Percentiles rank a stretch among this genome's conserved stretches.
These are phyloP conservation scores for Pythium guiyangense DNA, from an alignment of 352 stramenopile species.

Conservation along the genomic window DNA sequence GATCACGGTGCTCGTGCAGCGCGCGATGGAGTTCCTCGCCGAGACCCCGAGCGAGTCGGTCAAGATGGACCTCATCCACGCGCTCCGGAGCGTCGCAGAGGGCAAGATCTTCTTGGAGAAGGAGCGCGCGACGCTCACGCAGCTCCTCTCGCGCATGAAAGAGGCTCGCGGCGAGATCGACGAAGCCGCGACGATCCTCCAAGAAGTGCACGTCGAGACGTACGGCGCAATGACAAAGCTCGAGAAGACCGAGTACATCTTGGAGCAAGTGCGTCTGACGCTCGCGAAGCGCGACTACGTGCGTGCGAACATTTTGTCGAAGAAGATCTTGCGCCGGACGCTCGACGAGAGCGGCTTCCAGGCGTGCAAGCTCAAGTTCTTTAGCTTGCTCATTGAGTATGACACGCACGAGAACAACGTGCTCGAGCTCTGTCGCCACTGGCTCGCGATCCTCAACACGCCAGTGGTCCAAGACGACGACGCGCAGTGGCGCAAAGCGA, in stretches of 20 bases:
- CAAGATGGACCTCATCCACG: slow-evolving; percentile 92
- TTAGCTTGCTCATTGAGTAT: slow-evolving; percentile 95
- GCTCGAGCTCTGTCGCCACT: slow-evolving; percentile 91
- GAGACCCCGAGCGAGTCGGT: slow-evolving; percentile 79
- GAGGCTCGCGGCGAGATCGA: slow-evolving; percentile 91
- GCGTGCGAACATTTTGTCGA: slow-evolving; percentile 93
- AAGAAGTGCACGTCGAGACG: slow-evolving; percentile 98
- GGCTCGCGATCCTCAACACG: slow-evolving; percentile 82
- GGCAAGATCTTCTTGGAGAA: slow-evolving; percentile 98
- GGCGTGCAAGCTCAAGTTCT: slow-evolving; percentile 96
- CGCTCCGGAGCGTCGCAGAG: slow-evolving; percentile 92
- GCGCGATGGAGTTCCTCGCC: slow-evolving; percentile 76
- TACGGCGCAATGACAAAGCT: slow-evolving; percentile 98
- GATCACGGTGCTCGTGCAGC: slow-evolving; percentile 82
- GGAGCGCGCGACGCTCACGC: slow-evolving; percentile 92
- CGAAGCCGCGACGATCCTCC: slow-evolving; percentile 92
- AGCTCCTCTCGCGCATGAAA: slow-evolving; percentile 91
- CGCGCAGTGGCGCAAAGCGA: slow-evolving; percentile 61
- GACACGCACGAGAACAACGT: slow-evolving; percentile 95
- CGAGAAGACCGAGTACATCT: slow-evolving; percentile 98
- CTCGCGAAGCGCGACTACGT: slow-evolving; percentile 97
- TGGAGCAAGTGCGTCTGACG: slow-evolving; percentile 97
- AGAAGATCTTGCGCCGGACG: slow-evolving; percentile 95
- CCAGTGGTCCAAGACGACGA: slow-evolving; percentile 63
- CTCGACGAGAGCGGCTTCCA: slow-evolving; percentile 94